phyloP scores from a whole-genome alignment of 306 rosid genomes.

The Astragalus membranaceus region DNA sequence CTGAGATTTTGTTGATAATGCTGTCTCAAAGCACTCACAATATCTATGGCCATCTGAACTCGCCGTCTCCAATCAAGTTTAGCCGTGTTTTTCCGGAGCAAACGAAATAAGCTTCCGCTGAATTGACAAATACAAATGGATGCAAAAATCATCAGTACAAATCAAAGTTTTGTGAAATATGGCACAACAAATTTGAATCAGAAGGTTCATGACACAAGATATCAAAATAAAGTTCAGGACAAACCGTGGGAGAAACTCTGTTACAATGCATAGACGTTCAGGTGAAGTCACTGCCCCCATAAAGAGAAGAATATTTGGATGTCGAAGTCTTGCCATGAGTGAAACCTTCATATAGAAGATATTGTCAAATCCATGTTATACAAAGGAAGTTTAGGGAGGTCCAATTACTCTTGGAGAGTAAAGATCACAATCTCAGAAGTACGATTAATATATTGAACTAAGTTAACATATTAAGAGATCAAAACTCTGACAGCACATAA shows the following conservation, averaged over 20 bases:
- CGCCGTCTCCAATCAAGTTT: slow-evolving; percentile 93
- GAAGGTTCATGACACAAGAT: neutral
- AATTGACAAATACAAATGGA: slow-evolving; percentile 27
- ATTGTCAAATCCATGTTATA: slow-evolving; percentile 17
- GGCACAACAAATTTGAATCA: neutral
- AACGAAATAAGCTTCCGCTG: slow-evolving; percentile 93
- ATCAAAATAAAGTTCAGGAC: slow-evolving; percentile 24
- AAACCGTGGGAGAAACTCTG: slow-evolving; percentile 97
- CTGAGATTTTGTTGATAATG: neutral
- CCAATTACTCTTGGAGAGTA: neutral
- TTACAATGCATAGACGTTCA: slow-evolving; percentile 80
- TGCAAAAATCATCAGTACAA: slow-evolving; percentile 22
- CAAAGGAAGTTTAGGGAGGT: neutral
- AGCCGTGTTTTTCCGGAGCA: slow-evolving; percentile 66
- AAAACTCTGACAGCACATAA: neutral
- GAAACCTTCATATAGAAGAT: slow-evolving; percentile 62
- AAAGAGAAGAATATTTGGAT: slow-evolving; percentile 90
- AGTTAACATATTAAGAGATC: neutral
- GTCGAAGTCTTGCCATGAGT: slow-evolving; percentile 91
- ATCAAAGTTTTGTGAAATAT: neutral
- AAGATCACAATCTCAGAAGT: neutral
- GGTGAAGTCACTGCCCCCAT: slow-evolving; percentile 99
- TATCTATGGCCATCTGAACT: slow-evolving; percentile 83
- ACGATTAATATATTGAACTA: too few relatives aligned
- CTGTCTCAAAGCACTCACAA: slow-evolving; percentile 52